Base-by-base conservation (phyloP, 2,329 filamentous ascomycete genomes). In the Scopulariopsis brevicaulis region DNA sequence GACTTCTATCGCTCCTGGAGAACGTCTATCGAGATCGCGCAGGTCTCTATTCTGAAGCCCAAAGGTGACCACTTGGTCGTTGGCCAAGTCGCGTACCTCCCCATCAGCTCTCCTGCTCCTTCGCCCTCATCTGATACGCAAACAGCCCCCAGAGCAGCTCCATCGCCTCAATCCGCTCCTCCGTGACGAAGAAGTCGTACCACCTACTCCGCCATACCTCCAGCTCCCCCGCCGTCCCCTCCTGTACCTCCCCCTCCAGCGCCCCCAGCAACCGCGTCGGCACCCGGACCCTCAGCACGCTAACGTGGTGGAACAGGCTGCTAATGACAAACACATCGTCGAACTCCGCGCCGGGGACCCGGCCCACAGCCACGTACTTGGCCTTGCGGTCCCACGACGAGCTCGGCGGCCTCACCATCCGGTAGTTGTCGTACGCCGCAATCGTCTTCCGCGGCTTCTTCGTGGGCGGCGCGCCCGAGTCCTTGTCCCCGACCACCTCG, bases 251-350 rank as follows among this genome's bases (percentile, higher is more conserved):
- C 1, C 82, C 82, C 8, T 76, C 77, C 2, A 86, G 62, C 8
- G 80, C 78, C 18, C 74, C 72, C 34, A 86, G 69, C 53, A 85
- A 66, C 25, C 71, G 70, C 32, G 71, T 69, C 1, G 83, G 81
- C 20, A 86, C 81, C n/a, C 82, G 75, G 28, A 84, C 76, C 25
- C 83, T 71, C 59, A 86, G 64, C 54, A 86, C 67, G 28, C 75
- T 79, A 14, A 86, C 61, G 64, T 86, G 83, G 64, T 86, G 83
- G 65, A 84, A 84, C 34, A 86, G 67, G 4, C 75, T 77, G 67
- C 80, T 84, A 48, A 86, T 66, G 48, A 86, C 72, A 61, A 84
- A 86, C 1, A 86, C 71, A 63, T 86, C 83, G 62, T 86, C 83
- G 64, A 78, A 79, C 37, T 72, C 72, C 12, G 57, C 34, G 2